A percentile compares a stretch with the other conserved stretches of the same genome.
Evolutionary conservation across 768 basidiomycete genomes (phyloP).

Genomic region (Naganishia antarctica): DNA sequence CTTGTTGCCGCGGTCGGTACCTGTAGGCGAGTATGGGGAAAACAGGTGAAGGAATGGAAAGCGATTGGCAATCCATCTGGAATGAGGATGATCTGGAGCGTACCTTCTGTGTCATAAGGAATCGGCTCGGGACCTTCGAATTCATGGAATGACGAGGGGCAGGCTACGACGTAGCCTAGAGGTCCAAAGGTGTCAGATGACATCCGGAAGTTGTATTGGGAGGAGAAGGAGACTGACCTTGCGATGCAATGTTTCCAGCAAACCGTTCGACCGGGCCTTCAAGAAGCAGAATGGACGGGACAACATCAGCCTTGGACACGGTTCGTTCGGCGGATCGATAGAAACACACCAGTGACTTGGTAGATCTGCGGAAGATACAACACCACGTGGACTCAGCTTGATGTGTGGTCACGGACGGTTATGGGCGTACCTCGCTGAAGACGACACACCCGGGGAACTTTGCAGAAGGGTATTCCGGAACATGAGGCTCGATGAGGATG

Average conservation of each 20-base stretch:
- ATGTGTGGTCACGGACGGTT: too few species aligned
- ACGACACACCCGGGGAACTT: constrained; percentile 75
- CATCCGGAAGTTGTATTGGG: too few species aligned
- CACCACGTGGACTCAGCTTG: too few species aligned
- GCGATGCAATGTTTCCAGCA: constrained; percentile 78
- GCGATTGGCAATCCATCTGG: too few species aligned
- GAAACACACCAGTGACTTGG: constrained; percentile 34
- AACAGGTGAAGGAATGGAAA: constrained; percentile 5
- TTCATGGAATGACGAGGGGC: constrained; percentile 66
- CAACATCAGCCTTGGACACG: not conserved
- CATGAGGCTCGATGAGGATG: constrained; percentile 71
- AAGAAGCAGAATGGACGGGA: constrained; percentile 51
- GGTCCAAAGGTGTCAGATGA: too few species aligned
- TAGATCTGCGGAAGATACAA: constrained; percentile 58
- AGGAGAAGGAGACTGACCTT: constrained; percentile 59
- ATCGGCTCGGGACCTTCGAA: constrained; percentile 84
- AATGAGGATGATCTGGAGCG: too few species aligned
- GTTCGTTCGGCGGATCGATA: too few species aligned
- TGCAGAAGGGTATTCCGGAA: constrained; percentile 79
- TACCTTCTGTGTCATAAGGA: constrained; percentile 80
- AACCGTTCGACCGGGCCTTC: constrained; percentile 96
- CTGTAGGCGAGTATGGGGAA: constrained; percentile 45
- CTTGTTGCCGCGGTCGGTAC: constrained; percentile 84
- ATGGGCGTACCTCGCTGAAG: constrained; percentile 57
- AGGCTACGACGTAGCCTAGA: constrained; percentile 41